Evolutionary conservation across 306 rosid genomes (phyloP).

Genomic region (Luffa acutangula): DNA sequence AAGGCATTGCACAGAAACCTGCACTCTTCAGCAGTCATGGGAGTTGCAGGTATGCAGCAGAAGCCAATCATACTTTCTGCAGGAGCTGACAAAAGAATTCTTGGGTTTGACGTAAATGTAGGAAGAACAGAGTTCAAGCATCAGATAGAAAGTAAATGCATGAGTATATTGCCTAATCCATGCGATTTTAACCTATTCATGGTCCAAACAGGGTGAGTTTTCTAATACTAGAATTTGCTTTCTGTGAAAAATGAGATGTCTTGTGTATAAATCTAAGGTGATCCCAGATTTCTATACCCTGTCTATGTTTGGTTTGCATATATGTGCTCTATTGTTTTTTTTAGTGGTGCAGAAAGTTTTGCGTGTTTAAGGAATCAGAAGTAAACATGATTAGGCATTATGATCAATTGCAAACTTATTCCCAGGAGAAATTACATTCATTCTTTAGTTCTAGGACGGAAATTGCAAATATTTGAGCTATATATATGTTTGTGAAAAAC

Average conservation of each 20-base stretch:
- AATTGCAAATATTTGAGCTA: neutral
- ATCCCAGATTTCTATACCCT: neutral
- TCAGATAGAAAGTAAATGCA: slow-evolving; percentile 91
- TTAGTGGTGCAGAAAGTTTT: neutral
- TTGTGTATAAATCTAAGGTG: neutral
- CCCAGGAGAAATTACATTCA: neutral
- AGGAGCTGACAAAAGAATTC: slow-evolving; percentile 84
- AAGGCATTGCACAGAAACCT: slow-evolving; percentile 61
- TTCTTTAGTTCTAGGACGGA: neutral
- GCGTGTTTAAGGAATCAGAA: neutral
- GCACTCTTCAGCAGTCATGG: slow-evolving; percentile 98
- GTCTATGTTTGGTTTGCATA: neutral
- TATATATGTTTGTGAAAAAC: too few relatives aligned
- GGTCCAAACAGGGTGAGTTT: slow-evolving; percentile 75
- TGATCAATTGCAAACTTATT: neutral
- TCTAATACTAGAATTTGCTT: slow-evolving; percentile 3
- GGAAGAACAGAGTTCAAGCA: slow-evolving; percentile 77
- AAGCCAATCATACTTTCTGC: slow-evolving; percentile 74
- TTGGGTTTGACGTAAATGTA: slow-evolving; percentile 50
- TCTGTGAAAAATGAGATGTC: neutral
- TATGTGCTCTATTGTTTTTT: neutral
- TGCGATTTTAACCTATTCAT: slow-evolving; percentile 74
- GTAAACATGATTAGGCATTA: neutral
- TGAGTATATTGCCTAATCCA: slow-evolving; percentile 73
- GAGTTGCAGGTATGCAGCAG: slow-evolving; percentile 85